Conservation (phyloP, 257 asterid genomes). For the Solanum virginianum region DNA sequence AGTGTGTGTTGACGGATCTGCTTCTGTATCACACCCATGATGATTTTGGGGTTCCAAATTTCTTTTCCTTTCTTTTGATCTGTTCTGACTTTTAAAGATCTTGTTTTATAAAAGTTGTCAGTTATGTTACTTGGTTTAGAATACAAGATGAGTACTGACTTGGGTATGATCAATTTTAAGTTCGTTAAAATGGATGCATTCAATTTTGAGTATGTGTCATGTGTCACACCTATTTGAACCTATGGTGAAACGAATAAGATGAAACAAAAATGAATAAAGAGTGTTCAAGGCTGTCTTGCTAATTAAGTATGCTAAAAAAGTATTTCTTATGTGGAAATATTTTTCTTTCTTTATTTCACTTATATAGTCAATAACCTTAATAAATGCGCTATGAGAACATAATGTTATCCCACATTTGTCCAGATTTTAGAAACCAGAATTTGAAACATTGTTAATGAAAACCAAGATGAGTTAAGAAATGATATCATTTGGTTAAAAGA, state of each 20-base stretch:
- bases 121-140: too few species aligned
- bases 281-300: not conserved
- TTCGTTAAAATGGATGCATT: not conserved
- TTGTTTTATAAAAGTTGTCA: not conserved
- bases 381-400: too few species aligned
- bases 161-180: not conserved
- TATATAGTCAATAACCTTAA: too few species aligned
- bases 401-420: not conserved
- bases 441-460: not conserved
- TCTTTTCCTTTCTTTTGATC: not conserved
- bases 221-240: not conserved
- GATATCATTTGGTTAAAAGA: too few species aligned
- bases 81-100: not conserved
- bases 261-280: not conserved
- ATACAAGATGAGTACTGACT: not conserved
- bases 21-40: not conserved
- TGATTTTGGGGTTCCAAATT: not conserved
- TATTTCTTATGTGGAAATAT: not conserved
- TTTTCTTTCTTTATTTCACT: not conserved
- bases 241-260: not conserved
- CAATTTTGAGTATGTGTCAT: not conserved
- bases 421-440: not conserved
- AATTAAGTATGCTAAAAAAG: not conserved
- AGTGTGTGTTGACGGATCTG: not conserved
- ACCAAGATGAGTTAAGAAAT: not conserved